Conservation (phyloP, 192 early-diverging fungal genomes). For the Gryganskiella cystojenkinii region DNA sequence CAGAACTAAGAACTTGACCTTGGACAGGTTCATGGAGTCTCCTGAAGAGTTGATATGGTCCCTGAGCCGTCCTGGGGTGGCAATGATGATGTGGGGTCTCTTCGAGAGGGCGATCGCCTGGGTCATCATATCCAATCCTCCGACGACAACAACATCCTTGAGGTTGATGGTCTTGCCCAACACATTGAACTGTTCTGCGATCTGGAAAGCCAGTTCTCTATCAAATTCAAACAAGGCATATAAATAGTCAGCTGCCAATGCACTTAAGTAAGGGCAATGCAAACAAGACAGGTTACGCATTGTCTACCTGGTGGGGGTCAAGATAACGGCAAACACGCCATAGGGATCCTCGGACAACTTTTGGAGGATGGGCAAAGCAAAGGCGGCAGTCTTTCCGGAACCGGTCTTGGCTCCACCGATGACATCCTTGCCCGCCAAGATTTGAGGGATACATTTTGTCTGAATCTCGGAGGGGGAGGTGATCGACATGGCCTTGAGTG, state of each 20-base stretch:
- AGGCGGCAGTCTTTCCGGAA: conserved; percentile 97
- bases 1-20: conserved; percentile 87
- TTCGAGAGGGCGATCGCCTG: conserved; percentile 89
- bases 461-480: conserved; percentile 93
- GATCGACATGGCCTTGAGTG: conserved; percentile 86
- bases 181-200: conserved; percentile 96
- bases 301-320: conserved; percentile 90
- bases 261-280: no score
- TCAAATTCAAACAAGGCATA: background rate
- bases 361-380: conserved; percentile 97
- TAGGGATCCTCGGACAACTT: conserved; percentile 95
- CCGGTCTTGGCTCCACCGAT: conserved; percentile 98
- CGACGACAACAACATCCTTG: conserved; percentile 89
- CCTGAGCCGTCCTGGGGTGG: conserved; percentile 93
- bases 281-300: background rate
- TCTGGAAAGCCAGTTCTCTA: conserved; percentile 98
- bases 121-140: conserved; percentile 95
- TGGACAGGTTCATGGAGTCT: conserved; percentile 76
- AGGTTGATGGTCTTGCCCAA: conserved; percentile 90
- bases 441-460: conserved; percentile 82
- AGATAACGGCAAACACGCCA: conserved; percentile 94
- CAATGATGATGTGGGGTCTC: conserved; percentile 92
- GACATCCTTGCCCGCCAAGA: conserved; percentile 81
- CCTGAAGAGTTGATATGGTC: conserved; percentile 90
- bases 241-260: background rate